Base-by-base conservation (phyloP, 2,329 filamentous ascomycete species). In the Chaetomium globosum region DNA sequence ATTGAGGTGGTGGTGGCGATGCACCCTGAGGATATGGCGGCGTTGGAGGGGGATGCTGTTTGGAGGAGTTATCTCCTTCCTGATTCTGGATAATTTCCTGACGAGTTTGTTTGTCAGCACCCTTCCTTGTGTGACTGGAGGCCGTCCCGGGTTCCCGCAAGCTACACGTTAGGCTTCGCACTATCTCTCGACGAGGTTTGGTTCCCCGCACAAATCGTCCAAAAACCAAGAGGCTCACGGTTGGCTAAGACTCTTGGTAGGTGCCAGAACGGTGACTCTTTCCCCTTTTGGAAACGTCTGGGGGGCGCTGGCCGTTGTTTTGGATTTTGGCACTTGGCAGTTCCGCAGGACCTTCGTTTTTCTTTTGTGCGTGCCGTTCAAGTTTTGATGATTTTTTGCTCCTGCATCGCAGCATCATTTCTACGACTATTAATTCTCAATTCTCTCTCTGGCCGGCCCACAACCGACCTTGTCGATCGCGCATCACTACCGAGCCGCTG, bases 401-500 rank as follows among this genome's bases (percentile, higher is more conserved):
- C 16, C 7, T 31, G 7, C 26, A 39, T 39, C 12, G 33, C 33
- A 12, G 8, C 33, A 36, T 36, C 26, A 26, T 36, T 53, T 8
- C 4, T 53, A 19, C 26, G 16, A 9, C 16, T 31, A 5, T 19
- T 52, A 3, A 26, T 43, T 43, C 31, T 6, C 59, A 9, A 10
- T 30, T 36, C 23, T 26, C 21, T 16, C 3, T 7, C n/a, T 55
- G 43, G 19, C 60, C 55, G 46, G 30, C 21, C 33, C 28, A 31
- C 65, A 46, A 60, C 43, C 19, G 23, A 43, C 9, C 39, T 21
- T 57, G 31, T 39, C 48, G 49, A 61, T 19, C 16, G 21, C 28
- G 28, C 28, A 21, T 12, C 43, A 61, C 52, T 67, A 61, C 68
- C 68, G 67, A 58, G 26, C 67, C 62, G 65, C 65, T 66, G 64